Base-by-base conservation (phyloP, 148 eudicot species). In the Rhododendron mucronatum region DNA sequence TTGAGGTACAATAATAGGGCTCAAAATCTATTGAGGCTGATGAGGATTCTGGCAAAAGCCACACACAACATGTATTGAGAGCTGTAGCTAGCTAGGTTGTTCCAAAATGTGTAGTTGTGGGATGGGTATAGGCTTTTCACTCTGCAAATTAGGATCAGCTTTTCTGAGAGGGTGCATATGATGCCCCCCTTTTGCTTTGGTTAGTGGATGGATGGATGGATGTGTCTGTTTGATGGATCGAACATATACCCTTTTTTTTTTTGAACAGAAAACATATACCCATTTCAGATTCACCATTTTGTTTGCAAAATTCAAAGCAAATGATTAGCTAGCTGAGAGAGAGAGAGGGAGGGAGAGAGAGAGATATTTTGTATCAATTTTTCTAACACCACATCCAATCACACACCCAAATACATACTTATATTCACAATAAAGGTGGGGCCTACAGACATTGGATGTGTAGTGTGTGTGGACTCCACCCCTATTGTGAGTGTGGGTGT, bases 121-220 rank as follows among this genome's bases (percentile, higher is more conserved):
- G 44, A 5, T 41, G 44, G 44, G 44, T 39, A 63, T 84, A 63
- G 86, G 65, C 86, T 85, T 90, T 89, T 85, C 50, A 57, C 82
- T 45, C 88, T 86, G 88, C 86, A 89, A 86, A 85, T 67, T 84
- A 83, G 3, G 65, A 59, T 55, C 86, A 90, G 86, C 90, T 91
- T 91, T 88, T 84, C 77, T 37, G n/a, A 18, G 39, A 82, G 88
- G 89, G 83, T 87, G 89, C 85, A 21, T 5, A 59, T 89, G 88
- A 87, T 86, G 76, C 89, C 77, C 82, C 84, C 69, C 84, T 91
- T 91, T 88, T 84, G 89, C 91, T 89, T 89, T 88, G 85, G 73
- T 75, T 89, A 91, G 91, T 91, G 92, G 92, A 81, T 75, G 86
- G 82, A 86, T 91, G 92, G 92, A 81, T 75, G 85, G 82, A 86